Conservation (phyloP, 805 yeast genomes). For the Blastobotrys mokoenaii region DNA sequence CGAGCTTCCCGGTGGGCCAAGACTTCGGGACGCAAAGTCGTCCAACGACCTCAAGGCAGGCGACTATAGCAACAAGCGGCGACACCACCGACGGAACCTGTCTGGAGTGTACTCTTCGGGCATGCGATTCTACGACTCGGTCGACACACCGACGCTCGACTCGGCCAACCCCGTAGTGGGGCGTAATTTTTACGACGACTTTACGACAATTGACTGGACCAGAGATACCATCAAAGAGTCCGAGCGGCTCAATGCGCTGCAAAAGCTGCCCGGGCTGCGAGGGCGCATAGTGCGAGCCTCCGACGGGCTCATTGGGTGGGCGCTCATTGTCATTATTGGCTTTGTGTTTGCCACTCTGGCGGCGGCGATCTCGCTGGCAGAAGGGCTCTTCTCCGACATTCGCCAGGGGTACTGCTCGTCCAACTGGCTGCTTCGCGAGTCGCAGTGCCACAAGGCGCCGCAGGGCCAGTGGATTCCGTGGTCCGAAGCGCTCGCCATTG, state of each 20-base stretch:
- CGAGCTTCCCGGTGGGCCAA: too few relatives aligned
- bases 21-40: too few relatives aligned
- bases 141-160: too few relatives aligned
- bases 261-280: slow-evolving; percentile 28
- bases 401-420: slow-evolving; percentile 44
- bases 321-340: slow-evolving; percentile 39
- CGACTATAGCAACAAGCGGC: too few relatives aligned
- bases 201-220: slow-evolving; percentile 56
- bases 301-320: slow-evolving; percentile 41
- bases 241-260: slow-evolving; percentile 32
- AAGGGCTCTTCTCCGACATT: slow-evolving; percentile 40
- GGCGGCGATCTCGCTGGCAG: slow-evolving; percentile 39
- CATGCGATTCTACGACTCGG: too few relatives aligned
- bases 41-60: too few relatives aligned
- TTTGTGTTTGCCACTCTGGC: slow-evolving; percentile 42
- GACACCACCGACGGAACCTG: too few relatives aligned
- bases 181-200: slow-evolving; percentile 45
- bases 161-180: background rate
- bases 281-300: slow-evolving; percentile 27
- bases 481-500: slow-evolving; percentile 25
- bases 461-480: slow-evolving; percentile 36
- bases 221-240: slow-evolving; percentile 40
- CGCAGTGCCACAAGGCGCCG: slow-evolving; percentile 32
- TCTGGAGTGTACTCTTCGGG: too few relatives aligned
- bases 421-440: slow-evolving; percentile 38